Conservation (phyloP, 345 rosid species). For the Durio zibethinus region DNA sequence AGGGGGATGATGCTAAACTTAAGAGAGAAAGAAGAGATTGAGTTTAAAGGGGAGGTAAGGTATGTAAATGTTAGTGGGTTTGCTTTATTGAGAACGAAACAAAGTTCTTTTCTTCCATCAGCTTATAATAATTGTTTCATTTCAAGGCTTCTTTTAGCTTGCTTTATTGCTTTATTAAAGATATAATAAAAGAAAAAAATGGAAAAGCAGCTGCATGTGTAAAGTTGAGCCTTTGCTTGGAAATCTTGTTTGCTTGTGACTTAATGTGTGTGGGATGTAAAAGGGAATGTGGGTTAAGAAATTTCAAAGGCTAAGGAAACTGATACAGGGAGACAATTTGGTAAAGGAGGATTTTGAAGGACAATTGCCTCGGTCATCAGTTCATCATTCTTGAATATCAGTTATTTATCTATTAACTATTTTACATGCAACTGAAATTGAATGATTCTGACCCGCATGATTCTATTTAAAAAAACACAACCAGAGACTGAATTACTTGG, state of each 20-base stretch:
- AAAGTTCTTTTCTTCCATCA: slow-evolving; percentile 15
- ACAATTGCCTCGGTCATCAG: neutral
- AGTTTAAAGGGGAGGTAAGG: slow-evolving; percentile 43
- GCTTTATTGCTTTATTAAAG: slow-evolving; percentile 33
- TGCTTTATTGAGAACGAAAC: slow-evolving; percentile 41
- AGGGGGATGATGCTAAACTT: slow-evolving; percentile 52
- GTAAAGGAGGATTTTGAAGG: neutral
- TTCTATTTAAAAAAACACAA: neutral
- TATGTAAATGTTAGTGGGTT: slow-evolving; percentile 38
- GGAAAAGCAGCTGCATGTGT: slow-evolving; percentile 18
- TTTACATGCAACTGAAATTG: neutral
- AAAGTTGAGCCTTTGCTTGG: slow-evolving; percentile 17
- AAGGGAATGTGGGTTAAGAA: neutral
- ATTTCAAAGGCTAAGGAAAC: neutral
- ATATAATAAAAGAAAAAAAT: neutral
- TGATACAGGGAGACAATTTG: neutral
- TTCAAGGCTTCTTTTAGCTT: slow-evolving; percentile 22
- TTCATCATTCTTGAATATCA: neutral
- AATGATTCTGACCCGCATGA: neutral
- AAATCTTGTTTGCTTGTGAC: slow-evolving; percentile 14
- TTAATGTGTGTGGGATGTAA: no score
- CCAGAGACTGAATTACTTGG: no score
- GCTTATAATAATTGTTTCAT: slow-evolving; percentile 26
- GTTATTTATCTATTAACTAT: neutral
- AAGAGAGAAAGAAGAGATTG: slow-evolving; percentile 28